Evolutionary conservation across 805 yeast genomes (phyloP).

Genomic region (Kodamaea restingae): DNA sequence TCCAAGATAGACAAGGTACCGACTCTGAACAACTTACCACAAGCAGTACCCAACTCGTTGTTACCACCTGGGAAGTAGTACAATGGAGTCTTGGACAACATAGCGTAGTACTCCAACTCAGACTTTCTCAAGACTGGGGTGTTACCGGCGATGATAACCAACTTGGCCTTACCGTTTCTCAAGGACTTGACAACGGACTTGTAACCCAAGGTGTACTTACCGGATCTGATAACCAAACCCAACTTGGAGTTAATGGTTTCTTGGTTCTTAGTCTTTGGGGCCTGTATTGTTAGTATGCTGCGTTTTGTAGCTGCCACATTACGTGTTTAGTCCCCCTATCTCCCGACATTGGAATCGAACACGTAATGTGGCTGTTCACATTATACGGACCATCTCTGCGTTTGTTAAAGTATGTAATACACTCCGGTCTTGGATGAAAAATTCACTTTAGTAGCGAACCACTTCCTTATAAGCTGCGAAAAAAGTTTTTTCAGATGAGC

Average conservation of each 20-base stretch:
- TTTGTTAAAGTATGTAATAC: slow-evolving; percentile 46
- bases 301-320: slow-evolving; percentile 1
- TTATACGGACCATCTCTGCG: slow-evolving; percentile 98
- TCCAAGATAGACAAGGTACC: slow-evolving; percentile 95
- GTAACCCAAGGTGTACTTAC: slow-evolving; percentile 99
- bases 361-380: slow-evolving; percentile 7
- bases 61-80: slow-evolving; percentile 99
- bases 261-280: slow-evolving; percentile 92
- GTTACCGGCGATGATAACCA: slow-evolving; percentile 96
- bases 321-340: slow-evolving; percentile 6
- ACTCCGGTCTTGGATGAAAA: slow-evolving; percentile 79
- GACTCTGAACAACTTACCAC: slow-evolving; percentile 99
- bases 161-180: slow-evolving; percentile 98
- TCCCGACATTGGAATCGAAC: slow-evolving; percentile 7
- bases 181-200: slow-evolving; percentile 97
- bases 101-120: slow-evolving; percentile 99
- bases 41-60: slow-evolving; percentile 99
- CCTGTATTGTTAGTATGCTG: slow-evolving; percentile 55
- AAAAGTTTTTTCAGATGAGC: slow-evolving; percentile 5
- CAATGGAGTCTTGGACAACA: slow-evolving; percentile 95
- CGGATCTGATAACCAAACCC: slow-evolving; percentile 97
- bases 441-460: neutral
- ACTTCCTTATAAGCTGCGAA: slow-evolving; percentile 2
- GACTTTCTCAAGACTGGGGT: slow-evolving; percentile 99
- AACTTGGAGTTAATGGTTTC: slow-evolving; percentile 97